Base-by-base conservation (phyloP, 306 rosid species). In the Quillaja saponaria region DNA sequence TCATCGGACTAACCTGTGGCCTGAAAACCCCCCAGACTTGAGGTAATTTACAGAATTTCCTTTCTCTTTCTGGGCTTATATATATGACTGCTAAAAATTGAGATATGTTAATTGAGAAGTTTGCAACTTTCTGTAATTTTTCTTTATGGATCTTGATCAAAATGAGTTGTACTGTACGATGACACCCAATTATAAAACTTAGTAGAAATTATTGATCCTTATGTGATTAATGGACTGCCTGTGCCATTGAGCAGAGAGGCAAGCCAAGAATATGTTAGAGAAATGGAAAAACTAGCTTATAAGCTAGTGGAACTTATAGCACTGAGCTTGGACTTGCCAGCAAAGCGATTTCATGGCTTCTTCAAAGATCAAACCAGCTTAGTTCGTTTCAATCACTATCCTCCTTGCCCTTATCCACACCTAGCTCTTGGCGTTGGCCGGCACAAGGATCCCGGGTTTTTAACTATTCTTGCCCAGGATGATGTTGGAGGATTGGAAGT, bases 401-500 rank as follows among this genome's bases (percentile, higher is more conserved):
- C 88, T 0, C 73, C 88, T 7, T 88, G 96, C 48, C 88, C 96
- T 1, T 56, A 37, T 7, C 84, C 90, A 34, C 46, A 81, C 33
- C 53, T 89, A 0, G 81, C 87, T 13, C 85, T 83, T 1, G 88
- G 96, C 0, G 78, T 80, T 12, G 87, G 90, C 11, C 78, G 82
- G 35, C 95, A 85, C 68, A 86, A 70, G 50, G 96, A 86, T 20
- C 14, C 48, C 7, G 78, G 91, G 0, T 84, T 53, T 21, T 60
- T 90, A 31, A 86, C 91, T 0, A 58, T 86, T 16, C 86, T 86
- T 2, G 81, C 82, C 0, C 87, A 86, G 57, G 95, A 90, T 35
- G 80, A 76, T 0, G 91, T 86, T 10, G 87, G 73, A 33, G 96
- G 96, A 2, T 59, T 90, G 20, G 67, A 90, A 48, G 92, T 90